A percentile compares a stretch with the other conserved stretches of the same genome.
Evolutionary conservation across 306 rosid species (phyloP).

Genomic region (Trifolium dubium): DNA sequence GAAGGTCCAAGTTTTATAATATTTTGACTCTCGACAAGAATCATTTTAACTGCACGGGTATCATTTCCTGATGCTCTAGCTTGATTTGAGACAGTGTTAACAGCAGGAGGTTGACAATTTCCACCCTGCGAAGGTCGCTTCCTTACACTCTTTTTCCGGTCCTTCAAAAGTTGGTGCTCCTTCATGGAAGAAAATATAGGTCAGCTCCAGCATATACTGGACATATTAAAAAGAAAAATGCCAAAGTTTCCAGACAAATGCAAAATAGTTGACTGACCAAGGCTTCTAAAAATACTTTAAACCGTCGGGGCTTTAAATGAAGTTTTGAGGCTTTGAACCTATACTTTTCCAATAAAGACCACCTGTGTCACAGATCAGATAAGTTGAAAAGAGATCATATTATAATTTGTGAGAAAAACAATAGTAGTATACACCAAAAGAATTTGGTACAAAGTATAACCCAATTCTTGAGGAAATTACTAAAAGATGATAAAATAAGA

Average conservation of each 20-base stretch:
- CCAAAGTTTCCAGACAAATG: constrained; percentile 21
- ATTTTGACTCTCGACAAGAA: constrained; percentile 88
- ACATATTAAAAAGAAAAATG: constrained; percentile 16
- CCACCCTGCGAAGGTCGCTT: constrained; percentile 77
- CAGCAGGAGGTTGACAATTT: constrained; percentile 58
- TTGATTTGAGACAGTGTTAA: constrained; percentile 65
- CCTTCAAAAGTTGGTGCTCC: constrained; percentile 98
- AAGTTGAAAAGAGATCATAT: constrained; percentile 36
- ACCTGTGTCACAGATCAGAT: constrained; percentile 60
- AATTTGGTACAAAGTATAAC: neutral
- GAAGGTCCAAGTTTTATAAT: constrained; percentile 84
- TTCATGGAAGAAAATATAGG: constrained; percentile 57
- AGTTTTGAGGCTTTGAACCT: constrained; percentile 99
- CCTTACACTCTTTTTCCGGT: constrained; percentile 82
- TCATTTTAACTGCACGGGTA: constrained; percentile 69
- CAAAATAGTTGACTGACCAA: constrained; percentile 70
- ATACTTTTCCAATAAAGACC: constrained; percentile 96
- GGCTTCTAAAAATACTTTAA: constrained; percentile 92
- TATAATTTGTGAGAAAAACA: constrained; percentile 33
- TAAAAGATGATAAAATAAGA: constrained; percentile 21
- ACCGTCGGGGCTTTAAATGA: constrained; percentile 94
- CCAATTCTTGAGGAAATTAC: constrained; percentile 14
- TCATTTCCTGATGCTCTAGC: constrained; percentile 70
- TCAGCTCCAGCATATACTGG: constrained; percentile 47
- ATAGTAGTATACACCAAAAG: neutral